Evolutionary conservation across 768 basidiomycete genomes (phyloP).

Genomic region (Obba rivulosa): DNA sequence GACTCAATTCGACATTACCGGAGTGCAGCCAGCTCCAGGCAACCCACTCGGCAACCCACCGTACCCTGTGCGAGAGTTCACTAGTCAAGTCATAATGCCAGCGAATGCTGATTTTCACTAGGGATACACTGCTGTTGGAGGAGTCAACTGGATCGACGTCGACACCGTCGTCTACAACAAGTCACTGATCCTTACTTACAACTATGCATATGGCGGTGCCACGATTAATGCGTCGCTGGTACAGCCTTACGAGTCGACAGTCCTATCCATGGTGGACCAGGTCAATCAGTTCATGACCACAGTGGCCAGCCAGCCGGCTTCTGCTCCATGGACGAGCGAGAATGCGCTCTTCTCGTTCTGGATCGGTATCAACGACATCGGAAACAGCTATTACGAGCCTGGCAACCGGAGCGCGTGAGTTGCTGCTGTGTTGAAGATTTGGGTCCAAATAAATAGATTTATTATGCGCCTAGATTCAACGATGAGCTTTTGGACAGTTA

Average conservation of each 20-base stretch:
- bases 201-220: constrained; percentile 64
- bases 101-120: neutral
- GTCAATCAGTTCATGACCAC: constrained; percentile 51
- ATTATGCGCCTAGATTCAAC: constrained; percentile 34
- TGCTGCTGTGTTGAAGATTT: neutral
- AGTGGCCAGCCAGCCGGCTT: constrained; percentile 42
- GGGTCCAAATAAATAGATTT: constrained; percentile 2
- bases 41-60: constrained; percentile 52
- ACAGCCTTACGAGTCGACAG: constrained; percentile 43
- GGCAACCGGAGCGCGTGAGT: constrained; percentile 48
- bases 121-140: constrained; percentile 49
- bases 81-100: neutral
- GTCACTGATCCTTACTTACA: constrained; percentile 51
- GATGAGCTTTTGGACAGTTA: constrained; percentile 44
- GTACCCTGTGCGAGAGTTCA: constrained; percentile 32
- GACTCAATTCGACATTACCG: constrained; percentile 42
- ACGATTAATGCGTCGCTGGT: constrained; percentile 59
- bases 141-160: constrained; percentile 57
- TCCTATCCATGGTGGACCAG: constrained; percentile 54
- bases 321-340: constrained; percentile 48
- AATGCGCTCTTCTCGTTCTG: constrained; percentile 63
- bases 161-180: constrained; percentile 48
- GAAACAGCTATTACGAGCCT: constrained; percentile 42
- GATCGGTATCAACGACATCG: constrained; percentile 71
- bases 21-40: constrained; percentile 35